Percentiles rank a stretch among this genome's conserved stretches.
Conservation (phyloP, 1,284 basidiomycete species). For the Rhodofomes roseus region DNA sequence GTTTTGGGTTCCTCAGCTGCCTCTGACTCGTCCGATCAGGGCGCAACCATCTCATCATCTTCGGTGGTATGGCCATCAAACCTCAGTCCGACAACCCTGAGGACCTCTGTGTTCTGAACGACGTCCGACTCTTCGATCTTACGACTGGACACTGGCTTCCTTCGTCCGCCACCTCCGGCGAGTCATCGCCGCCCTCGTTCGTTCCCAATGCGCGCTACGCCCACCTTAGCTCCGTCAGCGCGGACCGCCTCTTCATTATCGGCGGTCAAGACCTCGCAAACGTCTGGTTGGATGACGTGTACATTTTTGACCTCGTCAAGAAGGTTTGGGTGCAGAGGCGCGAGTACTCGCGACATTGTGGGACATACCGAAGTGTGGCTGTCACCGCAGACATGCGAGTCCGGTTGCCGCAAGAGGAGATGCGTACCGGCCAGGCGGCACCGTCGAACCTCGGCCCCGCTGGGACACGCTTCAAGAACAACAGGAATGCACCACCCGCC, state of each 20-base stretch:
- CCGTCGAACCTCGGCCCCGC: slow-evolving; percentile 46
- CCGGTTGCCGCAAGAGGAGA: slow-evolving; percentile 63
- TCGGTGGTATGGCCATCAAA: slow-evolving; percentile 89
- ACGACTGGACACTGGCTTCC: slow-evolving; percentile 69
- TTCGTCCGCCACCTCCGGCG: slow-evolving; percentile 28
- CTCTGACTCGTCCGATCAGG: slow-evolving; percentile 41
- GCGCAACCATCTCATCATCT: slow-evolving; percentile 85
- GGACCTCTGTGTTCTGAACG: slow-evolving; percentile 78
- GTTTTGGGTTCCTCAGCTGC: not conserved
- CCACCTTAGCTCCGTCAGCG: slow-evolving; percentile 82
- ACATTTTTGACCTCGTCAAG: slow-evolving; percentile 75
- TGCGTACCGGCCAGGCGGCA: slow-evolving; percentile 33
- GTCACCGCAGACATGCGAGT: slow-evolving; percentile 69
- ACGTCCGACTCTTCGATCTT: slow-evolving; percentile 84
- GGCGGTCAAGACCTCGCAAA: slow-evolving; percentile 92
- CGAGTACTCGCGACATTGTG: slow-evolving; percentile 85
- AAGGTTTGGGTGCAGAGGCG: slow-evolving; percentile 76
- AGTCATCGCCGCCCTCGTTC: slow-evolving; percentile 18
- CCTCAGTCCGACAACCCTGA: slow-evolving; percentile 63
- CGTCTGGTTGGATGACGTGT: slow-evolving; percentile 89
- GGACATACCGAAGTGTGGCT: slow-evolving; percentile 89
- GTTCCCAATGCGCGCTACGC: slow-evolving; percentile 79
- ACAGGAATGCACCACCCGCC: slow-evolving; percentile 35
- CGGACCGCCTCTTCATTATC: slow-evolving; percentile 85
- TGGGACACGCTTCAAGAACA: slow-evolving; percentile 54